These are phyloP conservation scores for Pistacia integerrima DNA, from an alignment of 345 rosid species.

Conservation along the genomic window DNA sequence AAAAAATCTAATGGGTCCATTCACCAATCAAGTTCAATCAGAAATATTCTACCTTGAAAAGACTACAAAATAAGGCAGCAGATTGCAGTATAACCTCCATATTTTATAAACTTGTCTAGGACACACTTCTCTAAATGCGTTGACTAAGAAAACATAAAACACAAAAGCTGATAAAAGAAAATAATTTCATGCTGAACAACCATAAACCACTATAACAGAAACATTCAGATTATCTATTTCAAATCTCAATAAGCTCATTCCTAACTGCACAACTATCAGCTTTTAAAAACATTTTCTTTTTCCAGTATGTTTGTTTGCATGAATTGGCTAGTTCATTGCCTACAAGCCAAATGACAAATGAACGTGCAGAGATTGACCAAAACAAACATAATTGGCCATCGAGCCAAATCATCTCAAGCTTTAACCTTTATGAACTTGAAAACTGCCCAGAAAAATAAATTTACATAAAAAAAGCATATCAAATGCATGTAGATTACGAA, in stretches of 20 bases:
- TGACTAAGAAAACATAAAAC: neutral
- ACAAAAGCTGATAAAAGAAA: neutral
- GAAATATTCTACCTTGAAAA: neutral
- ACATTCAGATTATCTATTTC: neutral
- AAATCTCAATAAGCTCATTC: constrained; percentile 4
- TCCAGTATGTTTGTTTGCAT: neutral
- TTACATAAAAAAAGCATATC: neutral
- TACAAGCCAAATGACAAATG: constrained; percentile 8
- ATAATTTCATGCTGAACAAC: neutral
- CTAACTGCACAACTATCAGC: neutral
- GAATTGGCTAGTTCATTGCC: neutral
- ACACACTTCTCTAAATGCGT: constrained; percentile 1
- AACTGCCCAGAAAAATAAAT: neutral
- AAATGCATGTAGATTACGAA: neutral
- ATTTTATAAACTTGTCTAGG: neutral
- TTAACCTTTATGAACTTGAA: neutral
- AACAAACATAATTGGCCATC: constrained; percentile 8
- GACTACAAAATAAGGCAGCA: neutral
- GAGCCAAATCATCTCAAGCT: neutral
- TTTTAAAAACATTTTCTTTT: neutral
- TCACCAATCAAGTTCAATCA: neutral
- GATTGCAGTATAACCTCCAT: neutral
- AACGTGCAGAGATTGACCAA: neutral
- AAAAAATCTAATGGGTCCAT: too few species aligned
- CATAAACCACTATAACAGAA: neutral